A percentile compares a stretch with the other conserved stretches of the same genome.
phyloP scores from a whole-genome alignment of 805 yeast genomes.

The Candida hispaniensis region DNA sequence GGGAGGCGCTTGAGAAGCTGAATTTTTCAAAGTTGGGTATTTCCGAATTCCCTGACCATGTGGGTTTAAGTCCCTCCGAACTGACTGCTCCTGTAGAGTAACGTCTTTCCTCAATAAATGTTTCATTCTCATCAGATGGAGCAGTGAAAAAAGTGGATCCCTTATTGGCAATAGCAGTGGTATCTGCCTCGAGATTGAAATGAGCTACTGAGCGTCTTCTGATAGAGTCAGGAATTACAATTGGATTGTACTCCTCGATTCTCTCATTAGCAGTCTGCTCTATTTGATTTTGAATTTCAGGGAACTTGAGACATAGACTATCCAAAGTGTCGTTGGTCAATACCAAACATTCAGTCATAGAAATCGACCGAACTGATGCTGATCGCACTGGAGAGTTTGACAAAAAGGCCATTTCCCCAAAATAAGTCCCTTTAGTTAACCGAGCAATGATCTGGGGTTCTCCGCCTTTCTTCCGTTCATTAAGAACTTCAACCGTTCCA shows the following conservation, averaged over 20 bases:
- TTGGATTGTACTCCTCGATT: conserved; percentile 2
- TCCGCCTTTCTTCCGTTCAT: conserved; percentile 19
- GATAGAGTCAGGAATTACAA: background rate
- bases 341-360: conserved; percentile 49
- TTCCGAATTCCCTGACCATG: no score
- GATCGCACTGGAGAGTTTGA: conserved; percentile 36
- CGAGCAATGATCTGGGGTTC: conserved; percentile 43
- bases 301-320: conserved; percentile 46
- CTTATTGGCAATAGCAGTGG: no score
- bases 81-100: no score
- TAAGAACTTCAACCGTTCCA: conserved; percentile 64
- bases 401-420: conserved; percentile 69
- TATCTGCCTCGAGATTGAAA: background rate
- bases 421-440: conserved; percentile 51
- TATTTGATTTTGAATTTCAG: conserved; percentile 49
- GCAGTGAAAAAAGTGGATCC: no score
- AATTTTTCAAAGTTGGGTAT: no score
- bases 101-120: no score
- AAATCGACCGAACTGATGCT: conserved; percentile 54
- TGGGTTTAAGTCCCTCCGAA: no score
- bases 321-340: conserved; percentile 46
- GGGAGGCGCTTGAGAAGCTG: no score
- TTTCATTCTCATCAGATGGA: no score
- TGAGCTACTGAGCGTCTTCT: conserved; percentile 11
- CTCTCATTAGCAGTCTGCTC: conserved; percentile 41